phyloP scores from a whole-genome alignment of 768 basidiomycete species.

The Galerina sulciceps region DNA sequence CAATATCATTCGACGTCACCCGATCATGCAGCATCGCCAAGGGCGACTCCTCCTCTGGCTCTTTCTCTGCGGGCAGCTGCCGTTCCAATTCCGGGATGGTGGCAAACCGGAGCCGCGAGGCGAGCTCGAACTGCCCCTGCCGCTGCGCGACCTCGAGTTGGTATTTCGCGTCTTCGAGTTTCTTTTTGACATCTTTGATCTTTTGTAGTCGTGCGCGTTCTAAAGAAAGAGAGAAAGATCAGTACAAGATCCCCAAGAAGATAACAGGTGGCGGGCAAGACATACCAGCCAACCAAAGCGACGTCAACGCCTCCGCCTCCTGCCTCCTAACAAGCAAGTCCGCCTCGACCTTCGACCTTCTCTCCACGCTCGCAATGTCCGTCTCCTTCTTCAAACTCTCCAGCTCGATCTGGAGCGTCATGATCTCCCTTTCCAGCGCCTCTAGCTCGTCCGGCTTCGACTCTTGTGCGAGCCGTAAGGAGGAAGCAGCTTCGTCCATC shows the following conservation, averaged over 20 bases:
- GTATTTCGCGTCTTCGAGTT: constrained; percentile 82
- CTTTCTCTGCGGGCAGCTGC: constrained; percentile 68
- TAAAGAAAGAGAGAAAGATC: constrained; percentile 20
- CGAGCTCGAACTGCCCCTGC: constrained; percentile 84
- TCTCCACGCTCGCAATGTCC: constrained; percentile 82
- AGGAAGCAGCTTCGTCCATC: constrained; percentile 90
- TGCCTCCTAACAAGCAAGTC: constrained; percentile 63
- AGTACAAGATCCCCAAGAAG: neutral
- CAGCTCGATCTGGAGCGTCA: constrained; percentile 88
- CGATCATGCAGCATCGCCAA: constrained; percentile 80
- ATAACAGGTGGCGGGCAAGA: neutral
- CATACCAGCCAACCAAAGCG: constrained; percentile 76
- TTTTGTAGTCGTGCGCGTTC: constrained; percentile 72
- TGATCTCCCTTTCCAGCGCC: constrained; percentile 77
- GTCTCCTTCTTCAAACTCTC: constrained; percentile 89
- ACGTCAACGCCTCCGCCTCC: constrained; percentile 63
- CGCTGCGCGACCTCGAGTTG: constrained; percentile 89
- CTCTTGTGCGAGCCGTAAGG: constrained; percentile 86
- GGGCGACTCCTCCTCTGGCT: constrained; percentile 44
- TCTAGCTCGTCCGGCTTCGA: constrained; percentile 88
- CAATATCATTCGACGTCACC: constrained; percentile 88
- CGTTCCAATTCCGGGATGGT: constrained; percentile 82
- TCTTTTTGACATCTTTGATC: constrained; percentile 73
- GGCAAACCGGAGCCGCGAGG: constrained; percentile 81
- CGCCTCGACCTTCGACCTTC: constrained; percentile 67